phyloP scores from a whole-genome alignment of 2,329 filamentous ascomycete genomes.

The Epichloe glyceriae region DNA sequence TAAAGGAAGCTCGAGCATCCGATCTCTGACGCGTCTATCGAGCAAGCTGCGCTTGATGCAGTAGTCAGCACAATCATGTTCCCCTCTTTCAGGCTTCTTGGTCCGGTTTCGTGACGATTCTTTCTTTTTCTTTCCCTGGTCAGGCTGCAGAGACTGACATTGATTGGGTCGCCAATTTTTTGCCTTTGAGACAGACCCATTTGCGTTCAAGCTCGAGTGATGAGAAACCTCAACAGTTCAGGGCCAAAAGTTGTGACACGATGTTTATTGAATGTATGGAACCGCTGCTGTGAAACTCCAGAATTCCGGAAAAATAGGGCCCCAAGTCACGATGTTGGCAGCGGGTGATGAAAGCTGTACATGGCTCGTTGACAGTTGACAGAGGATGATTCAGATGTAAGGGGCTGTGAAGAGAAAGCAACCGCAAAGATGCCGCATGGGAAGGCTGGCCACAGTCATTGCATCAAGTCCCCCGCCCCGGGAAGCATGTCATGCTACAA shows the following conservation, averaged over 20 bases:
- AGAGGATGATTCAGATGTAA: neutral
- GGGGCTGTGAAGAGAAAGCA: neutral
- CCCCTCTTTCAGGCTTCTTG: neutral
- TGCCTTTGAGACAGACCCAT: neutral
- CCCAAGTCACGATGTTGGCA: neutral
- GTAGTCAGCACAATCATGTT: neutral
- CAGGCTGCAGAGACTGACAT: neutral
- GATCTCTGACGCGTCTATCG: neutral
- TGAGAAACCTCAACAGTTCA: neutral
- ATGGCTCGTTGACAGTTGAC: neutral
- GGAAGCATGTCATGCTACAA: too few species aligned
- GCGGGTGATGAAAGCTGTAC: neutral
- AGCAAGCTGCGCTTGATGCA: neutral
- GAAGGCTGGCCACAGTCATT: neutral
- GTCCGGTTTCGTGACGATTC: neutral
- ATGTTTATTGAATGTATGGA: neutral
- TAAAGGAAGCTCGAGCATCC: neutral
- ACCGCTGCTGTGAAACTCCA: neutral
- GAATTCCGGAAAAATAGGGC: neutral
- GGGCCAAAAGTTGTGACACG: neutral
- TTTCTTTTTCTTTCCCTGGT: neutral
- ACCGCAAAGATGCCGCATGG: neutral
- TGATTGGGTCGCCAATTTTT: neutral
- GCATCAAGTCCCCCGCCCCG: too few species aligned
- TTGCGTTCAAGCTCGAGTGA: neutral